phyloP scores from a whole-genome alignment of 2,329 filamentous ascomycete genomes.

The Aschersonia sp. region DNA sequence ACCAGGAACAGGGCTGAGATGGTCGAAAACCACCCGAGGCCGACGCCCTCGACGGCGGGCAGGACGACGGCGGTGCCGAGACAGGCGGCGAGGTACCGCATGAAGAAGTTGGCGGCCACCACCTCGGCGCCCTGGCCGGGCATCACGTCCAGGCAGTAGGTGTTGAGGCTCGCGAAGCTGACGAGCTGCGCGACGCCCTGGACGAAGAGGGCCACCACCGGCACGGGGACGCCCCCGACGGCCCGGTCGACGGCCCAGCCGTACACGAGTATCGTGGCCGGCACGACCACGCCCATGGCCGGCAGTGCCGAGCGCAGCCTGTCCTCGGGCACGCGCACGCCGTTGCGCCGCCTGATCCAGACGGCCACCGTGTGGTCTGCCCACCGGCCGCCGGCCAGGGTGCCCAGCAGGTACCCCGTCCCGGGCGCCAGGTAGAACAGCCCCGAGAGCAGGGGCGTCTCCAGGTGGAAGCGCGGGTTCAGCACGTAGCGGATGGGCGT shows the following conservation, averaged over 20 bases:
- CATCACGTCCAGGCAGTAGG: slow-evolving; percentile 75
- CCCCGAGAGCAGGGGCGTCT: slow-evolving; percentile 49
- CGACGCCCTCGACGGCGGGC: slow-evolving; percentile 58
- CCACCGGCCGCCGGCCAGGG: slow-evolving; percentile 57
- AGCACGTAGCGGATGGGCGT: slow-evolving; percentile 60
- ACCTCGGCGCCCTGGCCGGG: slow-evolving; percentile 54
- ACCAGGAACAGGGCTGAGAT: slow-evolving; percentile 31
- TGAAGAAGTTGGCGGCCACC: slow-evolving; percentile 66
- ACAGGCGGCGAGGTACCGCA: slow-evolving; percentile 62
- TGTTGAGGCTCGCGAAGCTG: slow-evolving; percentile 62
- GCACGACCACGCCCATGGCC: slow-evolving; percentile 43
- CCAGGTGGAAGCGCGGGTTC: slow-evolving; percentile 58
- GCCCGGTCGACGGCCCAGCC: slow-evolving; percentile 34
- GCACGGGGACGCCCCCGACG: slow-evolving; percentile 40
- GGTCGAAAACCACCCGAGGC: slow-evolving; percentile 71
- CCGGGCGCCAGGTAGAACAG: slow-evolving; percentile 65
- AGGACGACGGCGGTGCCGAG: slow-evolving; percentile 56
- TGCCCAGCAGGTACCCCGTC: slow-evolving; percentile 53
- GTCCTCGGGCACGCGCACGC: slow-evolving; percentile 52
- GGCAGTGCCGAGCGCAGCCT: slow-evolving; percentile 44
- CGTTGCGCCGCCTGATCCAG: slow-evolving; percentile 44
- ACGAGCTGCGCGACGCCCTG: slow-evolving; percentile 64
- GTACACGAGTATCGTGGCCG: slow-evolving; percentile 50
- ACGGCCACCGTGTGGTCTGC: slow-evolving; percentile 52
- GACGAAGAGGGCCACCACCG: slow-evolving; percentile 59